A percentile compares a stretch with the other conserved stretches of the same genome.
These are phyloP conservation scores for Flaveria bidentis DNA, from an alignment of 129 eudicot species.

Conservation along the genomic window DNA sequence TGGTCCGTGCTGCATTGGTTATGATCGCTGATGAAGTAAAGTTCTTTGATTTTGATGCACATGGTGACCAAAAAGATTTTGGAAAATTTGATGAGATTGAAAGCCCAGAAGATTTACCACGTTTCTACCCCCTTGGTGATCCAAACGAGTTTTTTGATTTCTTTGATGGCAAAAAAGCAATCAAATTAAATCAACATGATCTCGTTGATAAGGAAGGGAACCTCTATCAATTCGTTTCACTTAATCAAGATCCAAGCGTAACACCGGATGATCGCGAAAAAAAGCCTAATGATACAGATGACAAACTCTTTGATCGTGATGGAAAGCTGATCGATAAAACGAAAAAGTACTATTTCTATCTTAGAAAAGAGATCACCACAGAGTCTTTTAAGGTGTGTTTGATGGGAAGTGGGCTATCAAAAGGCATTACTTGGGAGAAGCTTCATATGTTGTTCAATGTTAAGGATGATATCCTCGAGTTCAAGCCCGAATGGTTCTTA, in stretches of 20 bases:
- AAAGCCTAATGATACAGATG: too few species aligned
- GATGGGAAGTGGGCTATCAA: conserved; percentile 41
- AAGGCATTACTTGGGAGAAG: conserved; percentile 26
- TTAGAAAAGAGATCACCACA: conserved; percentile 13
- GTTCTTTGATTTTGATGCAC: conserved; percentile 47
- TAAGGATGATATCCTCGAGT: conserved; percentile 36
- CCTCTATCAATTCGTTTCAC: conserved; percentile 6
- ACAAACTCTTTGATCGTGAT: background rate
- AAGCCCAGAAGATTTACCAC: conserved; percentile 29
- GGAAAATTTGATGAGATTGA: conserved; percentile 36
- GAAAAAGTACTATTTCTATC: background rate
- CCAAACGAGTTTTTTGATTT: conserved; percentile 31
- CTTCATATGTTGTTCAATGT: conserved; percentile 49
- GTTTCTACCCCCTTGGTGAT: conserved; percentile 36
- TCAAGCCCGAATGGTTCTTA: conserved; percentile 46
- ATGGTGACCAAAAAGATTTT: conserved; percentile 38
- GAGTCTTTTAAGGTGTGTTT: conserved; percentile 39
- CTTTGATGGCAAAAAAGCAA: background rate
- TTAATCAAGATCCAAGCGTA: background rate
- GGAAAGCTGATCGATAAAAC: background rate
- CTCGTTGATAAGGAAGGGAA: conserved; percentile 12
- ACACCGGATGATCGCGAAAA: background rate
- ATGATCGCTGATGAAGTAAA: conserved; percentile 35
- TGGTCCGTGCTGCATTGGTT: conserved; percentile 41
- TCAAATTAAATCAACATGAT: background rate